Percentiles rank a stretch among this genome's conserved stretches.
Conservation (phyloP, 805 yeast species). For the Spathaspora passalidarum region DNA sequence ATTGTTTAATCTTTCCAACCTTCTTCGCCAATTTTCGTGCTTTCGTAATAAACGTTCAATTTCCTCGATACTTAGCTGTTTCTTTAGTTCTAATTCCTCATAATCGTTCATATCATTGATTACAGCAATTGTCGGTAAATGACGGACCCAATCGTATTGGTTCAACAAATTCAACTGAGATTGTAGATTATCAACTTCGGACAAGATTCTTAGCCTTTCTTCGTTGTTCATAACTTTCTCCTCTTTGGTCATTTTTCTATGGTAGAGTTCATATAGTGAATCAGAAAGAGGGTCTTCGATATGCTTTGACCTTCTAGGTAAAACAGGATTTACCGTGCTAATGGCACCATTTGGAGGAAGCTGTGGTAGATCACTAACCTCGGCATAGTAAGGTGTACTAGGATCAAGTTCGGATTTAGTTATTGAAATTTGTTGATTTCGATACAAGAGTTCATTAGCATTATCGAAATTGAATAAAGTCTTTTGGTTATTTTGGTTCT, state of each 20-base stretch:
- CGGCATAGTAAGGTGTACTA: conserved; percentile 4
- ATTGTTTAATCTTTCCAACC: conserved; percentile 24
- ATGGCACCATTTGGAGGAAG: not conserved
- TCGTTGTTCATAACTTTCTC: conserved; percentile 58
- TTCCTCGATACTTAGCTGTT: conserved; percentile 50
- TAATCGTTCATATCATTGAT: conserved; percentile 47
- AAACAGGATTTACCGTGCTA: not conserved
- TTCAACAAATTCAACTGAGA: conserved; percentile 39
- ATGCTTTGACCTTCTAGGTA: conserved; percentile 16
- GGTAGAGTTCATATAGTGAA: conserved; percentile 42
- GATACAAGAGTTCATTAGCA: conserved; percentile 22
- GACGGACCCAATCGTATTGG: conserved; percentile 46
- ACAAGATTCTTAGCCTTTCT: conserved; percentile 50
- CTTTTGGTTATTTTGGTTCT: conserved; percentile 10
- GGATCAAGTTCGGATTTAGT: not conserved
- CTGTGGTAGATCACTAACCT: not conserved
- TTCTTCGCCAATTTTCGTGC: conserved; percentile 36
- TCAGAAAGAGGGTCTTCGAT: conserved; percentile 45
- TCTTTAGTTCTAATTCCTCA: conserved; percentile 51
- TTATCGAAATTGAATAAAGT: conserved; percentile 34
- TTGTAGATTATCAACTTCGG: conserved; percentile 55
- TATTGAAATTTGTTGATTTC: conserved; percentile 18
- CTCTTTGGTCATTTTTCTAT: conserved; percentile 58
- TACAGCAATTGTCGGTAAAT: conserved; percentile 46
- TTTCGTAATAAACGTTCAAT: conserved; percentile 35